A percentile compares a stretch with the other conserved stretches of the same genome.
These are phyloP conservation scores for Penicillium thymicola DNA, from an alignment of 2,329 filamentous ascomycete genomes.

Conservation along the genomic window DNA sequence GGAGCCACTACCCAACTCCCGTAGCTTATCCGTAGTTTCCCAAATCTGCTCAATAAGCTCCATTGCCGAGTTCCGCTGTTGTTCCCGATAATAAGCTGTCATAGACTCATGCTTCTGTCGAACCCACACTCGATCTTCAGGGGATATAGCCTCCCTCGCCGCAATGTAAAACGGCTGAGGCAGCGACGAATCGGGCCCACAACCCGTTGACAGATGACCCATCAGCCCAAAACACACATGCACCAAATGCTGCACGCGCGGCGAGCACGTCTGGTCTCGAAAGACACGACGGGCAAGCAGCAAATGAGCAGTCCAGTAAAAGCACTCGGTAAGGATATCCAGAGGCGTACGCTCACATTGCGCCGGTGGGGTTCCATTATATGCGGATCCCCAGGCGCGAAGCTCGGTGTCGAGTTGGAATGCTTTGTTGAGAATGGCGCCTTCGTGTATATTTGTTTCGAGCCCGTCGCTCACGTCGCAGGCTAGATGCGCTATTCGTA, in stretches of 20 bases:
- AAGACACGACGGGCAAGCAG: slow-evolving; percentile 24
- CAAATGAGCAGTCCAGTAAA: slow-evolving; percentile 25
- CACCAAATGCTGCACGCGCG: slow-evolving; percentile 20
- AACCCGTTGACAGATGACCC: slow-evolving; percentile 21
- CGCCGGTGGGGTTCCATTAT: not conserved
- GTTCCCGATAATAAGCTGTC: slow-evolving; percentile 25
- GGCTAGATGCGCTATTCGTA: slow-evolving; percentile 20
- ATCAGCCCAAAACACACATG: slow-evolving; percentile 23
- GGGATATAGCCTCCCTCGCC: slow-evolving; percentile 19
- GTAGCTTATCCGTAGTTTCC: slow-evolving; percentile 15
- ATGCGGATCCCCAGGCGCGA: slow-evolving; percentile 17
- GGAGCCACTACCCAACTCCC: not conserved
- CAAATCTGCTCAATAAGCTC: slow-evolving; percentile 22
- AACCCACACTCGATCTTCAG: slow-evolving; percentile 19
- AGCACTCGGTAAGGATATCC: slow-evolving; percentile 25
- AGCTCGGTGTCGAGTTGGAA: slow-evolving; percentile 21
- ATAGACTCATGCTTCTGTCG: slow-evolving; percentile 22
- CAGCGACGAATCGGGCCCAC: slow-evolving; percentile 23
- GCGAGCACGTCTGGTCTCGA: slow-evolving; percentile 18
- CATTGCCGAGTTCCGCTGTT: slow-evolving; percentile 24
- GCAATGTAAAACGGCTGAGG: slow-evolving; percentile 24
- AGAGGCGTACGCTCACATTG: slow-evolving; percentile 9
- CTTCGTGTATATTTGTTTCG: not conserved
- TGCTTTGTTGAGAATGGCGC: slow-evolving; percentile 10
- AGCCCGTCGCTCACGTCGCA: slow-evolving; percentile 17